Evolutionary conservation across 257 asterid species (phyloP).

Genomic region (Galeopsis tetrahit): DNA sequence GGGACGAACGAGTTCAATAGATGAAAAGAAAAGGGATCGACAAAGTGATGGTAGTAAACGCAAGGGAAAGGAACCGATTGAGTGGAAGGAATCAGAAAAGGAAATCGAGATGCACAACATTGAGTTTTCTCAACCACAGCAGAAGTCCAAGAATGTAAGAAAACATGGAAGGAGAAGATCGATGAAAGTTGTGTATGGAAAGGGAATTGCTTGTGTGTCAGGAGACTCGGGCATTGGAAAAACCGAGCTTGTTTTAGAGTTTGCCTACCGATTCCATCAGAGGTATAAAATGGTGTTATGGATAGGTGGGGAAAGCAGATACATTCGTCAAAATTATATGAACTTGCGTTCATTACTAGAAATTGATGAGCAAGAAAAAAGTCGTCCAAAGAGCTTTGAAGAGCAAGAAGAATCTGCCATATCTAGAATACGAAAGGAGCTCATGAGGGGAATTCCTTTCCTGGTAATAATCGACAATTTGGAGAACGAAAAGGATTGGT

Average conservation of each 20-base stretch:
- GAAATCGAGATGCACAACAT: conserved; percentile 82
- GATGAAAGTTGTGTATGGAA: conserved; percentile 70
- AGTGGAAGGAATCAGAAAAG: conserved; percentile 88
- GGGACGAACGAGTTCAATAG: conserved; percentile 73
- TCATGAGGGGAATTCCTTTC: conserved; percentile 86
- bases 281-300: conserved; percentile 88
- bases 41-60: conserved; percentile 49
- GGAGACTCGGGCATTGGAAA: conserved; percentile 96
- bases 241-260: conserved; percentile 87
- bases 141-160: conserved; percentile 45
- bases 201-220: conserved; percentile 88
- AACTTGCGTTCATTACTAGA: conserved; percentile 80
- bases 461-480: conserved; percentile 77
- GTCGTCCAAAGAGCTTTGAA: conserved; percentile 78
- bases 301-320: conserved; percentile 93
- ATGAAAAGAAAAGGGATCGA: conserved; percentile 53
- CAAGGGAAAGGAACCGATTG: conserved; percentile 81
- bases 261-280: conserved; percentile 78
- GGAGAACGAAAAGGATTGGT: conserved; percentile 97
- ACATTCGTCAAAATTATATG: conserved; percentile 78
- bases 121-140: conserved; percentile 47
- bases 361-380: conserved; percentile 73
- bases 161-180: conserved; percentile 65
- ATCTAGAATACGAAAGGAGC: conserved; percentile 79
- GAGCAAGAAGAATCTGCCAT: conserved; percentile 92